Base-by-base conservation (phyloP, 441 rosid species). In the Corymbia citriodora region DNA sequence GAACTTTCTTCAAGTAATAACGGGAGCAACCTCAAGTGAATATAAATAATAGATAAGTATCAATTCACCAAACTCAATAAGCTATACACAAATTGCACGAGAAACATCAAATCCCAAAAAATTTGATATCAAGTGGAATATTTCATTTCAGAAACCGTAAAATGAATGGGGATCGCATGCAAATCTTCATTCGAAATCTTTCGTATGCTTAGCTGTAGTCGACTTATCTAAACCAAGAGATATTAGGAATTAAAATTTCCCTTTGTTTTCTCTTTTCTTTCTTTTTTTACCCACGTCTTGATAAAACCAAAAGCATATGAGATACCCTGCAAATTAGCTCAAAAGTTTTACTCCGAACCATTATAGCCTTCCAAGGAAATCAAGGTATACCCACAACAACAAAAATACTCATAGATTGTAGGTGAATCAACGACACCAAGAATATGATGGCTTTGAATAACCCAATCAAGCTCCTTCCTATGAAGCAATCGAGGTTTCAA, bases 381-480 rank as follows among this genome's bases (percentile, higher is more conserved):
- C 31, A 61, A 61, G 7, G 17, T 12, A 61, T 31, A 12, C 70
- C 70, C 70, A 27, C 12, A 2, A 27, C 31, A 3, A 61, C 12
- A 15, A 61, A 61, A 6, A 29, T 13, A 13, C 4, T 1, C 70
- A 36, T 36, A 12, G 40, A 36, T 36, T 36, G 40, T 36, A 36
- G 40, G 40, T 36, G 40, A 36, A 36, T 36, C 40, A 36, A 36
- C 40, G 40, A 36, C 40, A 36, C 40, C 40, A 36, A 36, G 40
- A 36, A 36, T 36, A 36, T 36, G 40, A 36, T 36, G 40, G 29
- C 29, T 27, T 57, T 57, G 23, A 21, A 23, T 57, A 23, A 23
- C 29, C 0, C 2, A 57, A 57, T 57, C 2, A 1, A 61, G 70
- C 33, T 5, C 70, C 70, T 27, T 29, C 68, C 0, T 12, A 0